phyloP scores from a whole-genome alignment of 192 early-diverging fungal species.

The Fimicolochytrium jonesii region DNA sequence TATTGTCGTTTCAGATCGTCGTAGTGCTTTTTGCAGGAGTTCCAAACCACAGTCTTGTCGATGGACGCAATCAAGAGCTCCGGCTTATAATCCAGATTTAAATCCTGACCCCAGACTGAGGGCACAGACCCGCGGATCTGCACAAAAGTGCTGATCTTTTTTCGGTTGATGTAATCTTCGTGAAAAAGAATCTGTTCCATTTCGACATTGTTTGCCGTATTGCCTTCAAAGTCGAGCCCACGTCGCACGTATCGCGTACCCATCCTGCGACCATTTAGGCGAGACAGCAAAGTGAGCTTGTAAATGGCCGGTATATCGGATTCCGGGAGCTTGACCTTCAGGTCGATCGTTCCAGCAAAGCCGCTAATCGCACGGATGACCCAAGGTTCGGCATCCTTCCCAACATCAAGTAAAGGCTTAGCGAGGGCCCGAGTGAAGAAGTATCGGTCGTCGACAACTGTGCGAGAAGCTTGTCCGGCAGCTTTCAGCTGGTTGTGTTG shows the following conservation, averaged over 20 bases:
- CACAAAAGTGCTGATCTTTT: conserved; percentile 37
- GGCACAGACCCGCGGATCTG: conserved; percentile 54
- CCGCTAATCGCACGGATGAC: conserved; percentile 42
- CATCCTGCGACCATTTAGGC: conserved; percentile 40
- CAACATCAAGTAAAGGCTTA: conserved; percentile 24
- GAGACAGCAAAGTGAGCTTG: conserved; percentile 43
- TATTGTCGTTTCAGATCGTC: conserved; percentile 44
- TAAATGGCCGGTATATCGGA: conserved; percentile 11
- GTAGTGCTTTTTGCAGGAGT: conserved; percentile 40
- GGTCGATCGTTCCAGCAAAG: conserved; percentile 45
- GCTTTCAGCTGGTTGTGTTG: conserved; percentile 43
- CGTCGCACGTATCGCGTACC: conserved; percentile 52
- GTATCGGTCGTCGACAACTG: conserved; percentile 51
- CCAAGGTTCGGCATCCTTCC: conserved; percentile 35
- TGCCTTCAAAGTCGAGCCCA: conserved; percentile 49
- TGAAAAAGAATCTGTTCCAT: conserved; percentile 60
- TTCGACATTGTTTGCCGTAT: conserved; percentile 53
- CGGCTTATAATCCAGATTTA: conserved; percentile 46
- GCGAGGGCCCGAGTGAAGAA: conserved; percentile 46
- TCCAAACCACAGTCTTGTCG: conserved; percentile 37
- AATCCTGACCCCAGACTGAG: conserved; percentile 48
- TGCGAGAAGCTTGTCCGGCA: conserved; percentile 14
- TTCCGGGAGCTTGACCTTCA: conserved; percentile 20
- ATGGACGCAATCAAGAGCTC: conserved; percentile 38
- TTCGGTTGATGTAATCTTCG: conserved; percentile 38